phyloP scores from a whole-genome alignment of 306 rosid species.

The Gastrolobium villosum region DNA sequence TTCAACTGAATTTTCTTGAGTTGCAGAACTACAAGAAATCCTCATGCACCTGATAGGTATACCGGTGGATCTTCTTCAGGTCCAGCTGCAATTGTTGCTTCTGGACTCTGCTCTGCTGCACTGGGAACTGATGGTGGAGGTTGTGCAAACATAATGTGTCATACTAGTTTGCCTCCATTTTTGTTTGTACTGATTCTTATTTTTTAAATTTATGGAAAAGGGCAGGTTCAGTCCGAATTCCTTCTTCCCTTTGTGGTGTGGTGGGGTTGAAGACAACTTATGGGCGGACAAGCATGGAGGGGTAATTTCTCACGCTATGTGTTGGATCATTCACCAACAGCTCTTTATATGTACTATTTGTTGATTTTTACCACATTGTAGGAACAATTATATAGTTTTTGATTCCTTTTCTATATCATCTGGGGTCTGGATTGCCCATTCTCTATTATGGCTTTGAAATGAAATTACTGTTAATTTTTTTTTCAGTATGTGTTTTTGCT shows the following conservation, averaged over 20 bases:
- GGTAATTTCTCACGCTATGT: slow-evolving; percentile 66
- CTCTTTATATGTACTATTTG: slow-evolving; percentile 12
- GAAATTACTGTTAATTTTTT: neutral
- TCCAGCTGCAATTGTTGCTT: slow-evolving; percentile 96
- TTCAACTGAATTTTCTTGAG: slow-evolving; percentile 47
- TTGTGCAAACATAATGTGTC: slow-evolving; percentile 55
- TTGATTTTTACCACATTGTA: slow-evolving; percentile 1
- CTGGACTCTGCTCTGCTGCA: slow-evolving; percentile 95
- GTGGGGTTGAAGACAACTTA: slow-evolving; percentile 93
- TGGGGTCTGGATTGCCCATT: slow-evolving; percentile 39
- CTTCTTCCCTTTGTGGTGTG: slow-evolving; percentile 96
- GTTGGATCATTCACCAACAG: slow-evolving; percentile 17
- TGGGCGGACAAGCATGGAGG: slow-evolving; percentile 78
- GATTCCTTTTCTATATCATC: slow-evolving; percentile 16
- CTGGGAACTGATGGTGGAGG: slow-evolving; percentile 99
- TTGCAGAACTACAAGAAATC: slow-evolving; percentile 93
- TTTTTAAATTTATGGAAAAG: slow-evolving; percentile 48
- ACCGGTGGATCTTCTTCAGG: slow-evolving; percentile 99
- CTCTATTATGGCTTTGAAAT: slow-evolving; percentile 24
- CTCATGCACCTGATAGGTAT: slow-evolving; percentile 92
- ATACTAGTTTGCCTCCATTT: slow-evolving; percentile 39
- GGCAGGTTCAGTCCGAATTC: slow-evolving; percentile 97
- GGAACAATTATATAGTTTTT: slow-evolving; percentile 13
- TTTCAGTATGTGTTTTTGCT: neutral
- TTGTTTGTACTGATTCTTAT: slow-evolving; percentile 30